Evolutionary conservation across 2,329 filamentous ascomycete genomes (phyloP), one percentile per base, ranked within the genome.

Genomic region (Aspergillus luchuensis): DNA sequence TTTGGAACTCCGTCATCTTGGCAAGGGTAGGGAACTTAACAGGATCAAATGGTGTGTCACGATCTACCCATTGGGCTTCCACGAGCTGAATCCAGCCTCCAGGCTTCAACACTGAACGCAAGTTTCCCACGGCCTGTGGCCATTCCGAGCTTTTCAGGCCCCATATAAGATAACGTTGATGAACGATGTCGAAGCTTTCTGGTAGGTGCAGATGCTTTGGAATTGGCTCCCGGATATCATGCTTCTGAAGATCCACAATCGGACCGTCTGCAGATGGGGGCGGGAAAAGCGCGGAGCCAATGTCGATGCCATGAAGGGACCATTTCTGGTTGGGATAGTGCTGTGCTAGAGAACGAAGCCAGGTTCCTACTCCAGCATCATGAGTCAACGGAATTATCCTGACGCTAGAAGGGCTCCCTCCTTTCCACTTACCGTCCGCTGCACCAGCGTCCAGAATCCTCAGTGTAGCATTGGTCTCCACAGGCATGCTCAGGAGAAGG

Each of bases 131-230:
- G 3, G 52, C 57, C 11, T 17, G 50, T 8, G 54, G 43, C 62
- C 62, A 64, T 36, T 64, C 62, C 17, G 39, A 36, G 7, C 23
- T 49, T 25, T 49, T 55, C 36, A 64, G 43, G 8, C 56, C 59
- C 62, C 62, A 64, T n/a, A 64, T 52, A n/a, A 64, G 39, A 7
- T 62, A 33, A 0, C 59, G 59, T 30, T 64, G 59, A 33, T 64
- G 62, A 4, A 64, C 43, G 11, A 64, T 17, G 15, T 64, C 62
- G 36, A 64, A 64, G 3, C 30, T 45, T 21, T 28, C 33, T 13
- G 43, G 25, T 57, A 54, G 62, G 0, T n/a, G 36, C 53, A 54
- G 60, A 4, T 48, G 47, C 6, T 52, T 33, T 1, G 62, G 62
- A 19, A 62, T 56, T 17, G 62, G 59, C 10, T 43, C 38, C 6